Evolutionary conservation across 768 basidiomycete species (phyloP), one percentile per base, ranked within the genome.

Genomic region (Xerocomellus dryophilus): DNA sequence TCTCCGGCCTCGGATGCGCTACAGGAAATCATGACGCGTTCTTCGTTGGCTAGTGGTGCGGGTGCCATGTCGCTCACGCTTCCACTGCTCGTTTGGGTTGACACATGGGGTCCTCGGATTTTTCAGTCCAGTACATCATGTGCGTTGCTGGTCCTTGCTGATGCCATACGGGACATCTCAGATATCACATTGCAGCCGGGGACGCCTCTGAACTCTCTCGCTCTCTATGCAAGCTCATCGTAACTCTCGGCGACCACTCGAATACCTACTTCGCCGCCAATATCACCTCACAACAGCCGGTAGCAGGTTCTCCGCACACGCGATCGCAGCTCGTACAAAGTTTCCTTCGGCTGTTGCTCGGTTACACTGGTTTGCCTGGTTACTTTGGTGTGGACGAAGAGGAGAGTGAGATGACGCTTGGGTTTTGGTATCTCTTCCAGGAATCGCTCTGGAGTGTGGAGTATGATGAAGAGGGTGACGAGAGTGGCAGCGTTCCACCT

Each of bases 341-440:
- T 1, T 91, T 89, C 62, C 73, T 98, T 3, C 78, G 81, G 5
- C 68, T 90, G 11, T 66, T 95, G 45, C 71, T 97, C 18, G 78
- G 83, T 17, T 88, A 89, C 56, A 91, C 90, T 0, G 85, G 83
- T 75, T 71, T 82, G 10, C 82, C 85, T 0, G 92, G 91, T 0
- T 83, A 82, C 56, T 91, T 86, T 63, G 90, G 88, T 1, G 79
- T 81, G 0, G 93, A 95, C 43, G 94, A 95, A 66, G 88, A 91
- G 45, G 86, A 90, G 64, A 93, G 90, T 61, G 92, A 95, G 70
- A 80, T 87, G 76, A 88, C 88, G 3, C 78, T 96, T 3, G 83
- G 83, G 1, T 95, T 95, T 62, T 96, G 95, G 88, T 95, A 92
- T 58, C 74, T 91, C 38, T 81, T 96, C 52, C 93, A 96, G 69